phyloP scores from a whole-genome alignment of 352 stramenopile species.

The Thraustotheca clavata region DNA sequence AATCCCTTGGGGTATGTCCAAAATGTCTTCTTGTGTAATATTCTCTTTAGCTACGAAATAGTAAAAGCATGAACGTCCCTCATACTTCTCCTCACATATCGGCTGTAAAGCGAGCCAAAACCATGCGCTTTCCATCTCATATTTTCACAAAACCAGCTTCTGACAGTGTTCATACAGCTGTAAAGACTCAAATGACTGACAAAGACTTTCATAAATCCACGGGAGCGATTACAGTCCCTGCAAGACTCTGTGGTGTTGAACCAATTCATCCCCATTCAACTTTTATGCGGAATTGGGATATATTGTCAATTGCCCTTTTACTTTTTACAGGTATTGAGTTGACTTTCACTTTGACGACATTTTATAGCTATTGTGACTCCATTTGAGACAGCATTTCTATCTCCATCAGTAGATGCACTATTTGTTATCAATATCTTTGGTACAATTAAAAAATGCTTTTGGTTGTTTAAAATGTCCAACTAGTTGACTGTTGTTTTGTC shows the following conservation, averaged over 20 bases:
- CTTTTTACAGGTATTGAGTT: constrained; percentile 13
- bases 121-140: background rate
- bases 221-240: background rate
- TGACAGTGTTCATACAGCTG: background rate
- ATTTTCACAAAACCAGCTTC: background rate
- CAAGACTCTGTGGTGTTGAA: background rate
- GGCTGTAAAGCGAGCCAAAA: background rate
- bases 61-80: no score
- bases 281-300: constrained; percentile 11
- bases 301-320: constrained; percentile 6
- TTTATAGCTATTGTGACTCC: constrained; percentile 14
- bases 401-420: background rate
- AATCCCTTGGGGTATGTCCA: no score
- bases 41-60: no score
- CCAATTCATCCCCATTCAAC: constrained; percentile 15
- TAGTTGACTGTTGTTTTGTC: constrained; percentile 18
- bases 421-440: constrained; percentile 9
- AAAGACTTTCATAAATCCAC: background rate
- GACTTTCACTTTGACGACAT: background rate
- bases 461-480: background rate
- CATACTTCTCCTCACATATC: background rate
- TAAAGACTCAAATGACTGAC: background rate
- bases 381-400: constrained; percentile 13
- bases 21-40: no score
- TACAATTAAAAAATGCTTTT: background rate